phyloP scores from a whole-genome alignment of 2,329 filamentous ascomycete genomes.

The Pyrenophora teres region DNA sequence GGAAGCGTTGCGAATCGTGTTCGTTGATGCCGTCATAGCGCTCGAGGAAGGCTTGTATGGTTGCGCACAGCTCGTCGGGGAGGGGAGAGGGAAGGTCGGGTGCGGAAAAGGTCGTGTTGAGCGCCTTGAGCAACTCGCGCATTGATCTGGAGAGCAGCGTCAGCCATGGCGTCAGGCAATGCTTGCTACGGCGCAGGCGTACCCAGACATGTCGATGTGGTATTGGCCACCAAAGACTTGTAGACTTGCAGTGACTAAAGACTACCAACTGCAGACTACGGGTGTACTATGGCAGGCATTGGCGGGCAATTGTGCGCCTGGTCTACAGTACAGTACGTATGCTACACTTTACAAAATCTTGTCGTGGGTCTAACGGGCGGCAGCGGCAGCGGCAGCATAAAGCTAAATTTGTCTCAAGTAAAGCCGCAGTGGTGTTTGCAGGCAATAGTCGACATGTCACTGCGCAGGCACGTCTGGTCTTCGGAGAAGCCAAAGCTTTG shows the following conservation, averaged over 20 bases:
- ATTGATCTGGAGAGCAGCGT: slow-evolving; percentile 51
- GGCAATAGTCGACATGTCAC: slow-evolving; percentile 13
- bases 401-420: not conserved
- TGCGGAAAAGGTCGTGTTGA: slow-evolving; percentile 52
- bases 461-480: slow-evolving; percentile 13
- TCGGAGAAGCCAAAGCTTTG: slow-evolving; percentile 9
- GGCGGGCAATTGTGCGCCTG: not conserved
- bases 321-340: too few relatives aligned
- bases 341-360: too few relatives aligned
- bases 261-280: not conserved
- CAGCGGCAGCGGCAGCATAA: too few relatives aligned
- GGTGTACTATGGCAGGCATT: slow-evolving; percentile 18
- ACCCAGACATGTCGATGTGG: slow-evolving; percentile 30
- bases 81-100: slow-evolving; percentile 59
- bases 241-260: too few relatives aligned
- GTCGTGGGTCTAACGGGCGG: too few relatives aligned
- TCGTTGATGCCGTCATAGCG: slow-evolving; percentile 72
- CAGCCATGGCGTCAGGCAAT: slow-evolving; percentile 10
- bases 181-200: slow-evolving; percentile 5
- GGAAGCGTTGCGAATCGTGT: slow-evolving; percentile 68
- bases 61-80: slow-evolving; percentile 65
- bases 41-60: slow-evolving; percentile 70
- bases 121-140: slow-evolving; percentile 54
- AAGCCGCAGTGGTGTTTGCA: not conserved
- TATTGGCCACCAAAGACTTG: not conserved